Evolutionary conservation across 108 stramenopile genomes (phyloP).

Genomic region (Fistulifera solaris): DNA sequence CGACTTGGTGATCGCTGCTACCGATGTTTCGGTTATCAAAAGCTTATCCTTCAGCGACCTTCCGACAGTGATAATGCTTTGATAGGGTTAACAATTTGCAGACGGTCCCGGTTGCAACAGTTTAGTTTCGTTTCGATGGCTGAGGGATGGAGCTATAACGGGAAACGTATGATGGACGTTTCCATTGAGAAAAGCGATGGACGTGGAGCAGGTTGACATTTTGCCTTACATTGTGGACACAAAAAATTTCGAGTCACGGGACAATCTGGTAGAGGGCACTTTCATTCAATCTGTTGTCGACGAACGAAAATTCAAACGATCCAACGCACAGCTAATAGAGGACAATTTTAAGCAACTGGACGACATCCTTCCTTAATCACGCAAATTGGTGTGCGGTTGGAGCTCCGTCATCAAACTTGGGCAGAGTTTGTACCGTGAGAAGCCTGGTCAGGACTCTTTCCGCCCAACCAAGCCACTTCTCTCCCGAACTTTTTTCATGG

Average conservation of each 20-base stretch:
- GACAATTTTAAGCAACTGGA: slow-evolving; percentile 80
- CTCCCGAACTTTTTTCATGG: slow-evolving; percentile 94
- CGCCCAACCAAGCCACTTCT: slow-evolving; percentile 92
- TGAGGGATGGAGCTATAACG: slow-evolving; percentile 95
- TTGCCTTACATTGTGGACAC: too few relatives aligned
- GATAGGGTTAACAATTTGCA: slow-evolving; percentile 95
- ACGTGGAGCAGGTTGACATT: too few relatives aligned
- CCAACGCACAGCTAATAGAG: slow-evolving; percentile 72
- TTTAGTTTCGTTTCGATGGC: slow-evolving; percentile 92
- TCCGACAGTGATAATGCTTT: slow-evolving; percentile 86
- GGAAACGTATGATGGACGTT: slow-evolving; percentile 77
- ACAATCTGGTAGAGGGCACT: too few relatives aligned
- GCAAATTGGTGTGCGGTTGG: slow-evolving; percentile 93
- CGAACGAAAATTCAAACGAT: slow-evolving; percentile 69
- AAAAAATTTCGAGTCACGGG: too few relatives aligned
- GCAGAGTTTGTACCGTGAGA: slow-evolving; percentile 88
- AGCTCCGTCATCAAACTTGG: slow-evolving; percentile 89
- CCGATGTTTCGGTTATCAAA: slow-evolving; percentile 93
- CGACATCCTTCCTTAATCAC: slow-evolving; percentile 82
- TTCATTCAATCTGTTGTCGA: slow-evolving; percentile 88
- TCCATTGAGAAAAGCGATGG: too few relatives aligned
- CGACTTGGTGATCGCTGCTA: slow-evolving; percentile 83
- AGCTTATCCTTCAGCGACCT: slow-evolving; percentile 81
- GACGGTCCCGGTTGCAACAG: slow-evolving; percentile 91
- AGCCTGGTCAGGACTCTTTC: slow-evolving; percentile 90